These are phyloP conservation scores for Trametes versicolor DNA, from an alignment of 1,284 basidiomycete species.

Conservation along the genomic window DNA sequence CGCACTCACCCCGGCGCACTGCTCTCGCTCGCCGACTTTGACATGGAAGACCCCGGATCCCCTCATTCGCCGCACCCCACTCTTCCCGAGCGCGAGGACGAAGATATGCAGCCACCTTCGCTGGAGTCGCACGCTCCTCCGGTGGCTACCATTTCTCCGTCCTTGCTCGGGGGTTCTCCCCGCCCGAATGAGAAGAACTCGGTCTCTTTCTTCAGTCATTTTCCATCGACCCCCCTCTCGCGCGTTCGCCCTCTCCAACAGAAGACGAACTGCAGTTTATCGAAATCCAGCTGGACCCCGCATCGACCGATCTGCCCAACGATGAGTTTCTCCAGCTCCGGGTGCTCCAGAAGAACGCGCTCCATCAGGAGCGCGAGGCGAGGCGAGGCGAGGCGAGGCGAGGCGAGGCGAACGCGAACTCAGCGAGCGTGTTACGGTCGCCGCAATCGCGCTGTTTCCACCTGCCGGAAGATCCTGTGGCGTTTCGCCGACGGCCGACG, in stretches of 20 bases:
- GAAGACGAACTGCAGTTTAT: constrained; percentile 49
- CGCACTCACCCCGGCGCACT: constrained; percentile 30
- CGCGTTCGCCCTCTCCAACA: constrained; percentile 59
- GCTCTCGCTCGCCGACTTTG: constrained; percentile 24
- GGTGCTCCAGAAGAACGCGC: constrained; percentile 50
- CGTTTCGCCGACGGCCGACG: constrained; percentile 22
- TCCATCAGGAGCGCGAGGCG: constrained; percentile 52
- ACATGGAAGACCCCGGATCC: constrained; percentile 25
- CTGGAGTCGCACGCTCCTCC: constrained; percentile 5
- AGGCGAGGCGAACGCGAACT: constrained; percentile 48
- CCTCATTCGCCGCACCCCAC: constrained; percentile 30
- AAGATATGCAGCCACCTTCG: constrained; percentile 10
- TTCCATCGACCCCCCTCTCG: constrained; percentile 44
- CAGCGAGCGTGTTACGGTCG: constrained; percentile 40
- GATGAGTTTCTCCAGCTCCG: constrained; percentile 46
- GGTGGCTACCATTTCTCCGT: constrained; percentile 33
- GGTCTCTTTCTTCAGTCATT: constrained; percentile 38
- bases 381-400: constrained; percentile 51
- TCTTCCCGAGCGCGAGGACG: constrained; percentile 30
- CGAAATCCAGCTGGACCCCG: constrained; percentile 51
- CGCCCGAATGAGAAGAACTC: constrained; percentile 33
- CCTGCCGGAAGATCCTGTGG: constrained; percentile 10
- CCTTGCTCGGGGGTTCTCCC: constrained; percentile 30
- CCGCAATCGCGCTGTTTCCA: constrained; percentile 39
- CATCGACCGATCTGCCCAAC: constrained; percentile 44